Conservation (phyloP, 2,329 filamentous ascomycete genomes). For the Penicillium decumbens region DNA sequence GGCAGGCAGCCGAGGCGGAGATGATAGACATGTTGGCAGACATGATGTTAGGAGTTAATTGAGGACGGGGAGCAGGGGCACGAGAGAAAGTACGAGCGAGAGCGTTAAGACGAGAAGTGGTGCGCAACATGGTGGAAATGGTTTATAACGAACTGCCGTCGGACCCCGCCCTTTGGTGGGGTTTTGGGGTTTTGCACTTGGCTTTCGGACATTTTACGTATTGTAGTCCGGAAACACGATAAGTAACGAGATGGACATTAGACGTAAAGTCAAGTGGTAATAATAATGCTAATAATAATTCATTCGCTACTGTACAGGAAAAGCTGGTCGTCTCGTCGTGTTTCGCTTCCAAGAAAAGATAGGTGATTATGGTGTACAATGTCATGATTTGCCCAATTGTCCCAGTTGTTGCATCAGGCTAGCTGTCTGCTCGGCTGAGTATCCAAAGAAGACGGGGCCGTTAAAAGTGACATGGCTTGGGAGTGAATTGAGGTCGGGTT, state of each 20-base stretch:
- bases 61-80: constrained; percentile 6
- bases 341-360: constrained; percentile 2
- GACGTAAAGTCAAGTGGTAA: too few relatives aligned
- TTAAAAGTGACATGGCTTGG: constrained; percentile 76
- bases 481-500: constrained; percentile 14
- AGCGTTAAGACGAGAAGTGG: constrained; percentile 22
- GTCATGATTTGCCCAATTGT: constrained; percentile 13
- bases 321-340: constrained; percentile 18
- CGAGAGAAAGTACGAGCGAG: constrained; percentile 13
- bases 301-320: background rate
- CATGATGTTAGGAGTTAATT: constrained; percentile 26
- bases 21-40: constrained; percentile 37
- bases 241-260: too few relatives aligned
- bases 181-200: constrained; percentile 12
- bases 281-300: background rate
- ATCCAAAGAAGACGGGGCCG: constrained; percentile 90
- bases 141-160: constrained; percentile 12
- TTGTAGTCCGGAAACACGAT: too few relatives aligned
- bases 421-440: constrained; percentile 76
- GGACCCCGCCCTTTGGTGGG: constrained; percentile 14
- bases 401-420: constrained; percentile 62
- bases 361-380: background rate
- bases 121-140: constrained; percentile 23
- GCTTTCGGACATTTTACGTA: background rate
- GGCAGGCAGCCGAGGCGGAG: constrained; percentile 43